Base-by-base conservation (phyloP, 2,329 filamentous ascomycete species). In the Sclerotinia minor region DNA sequence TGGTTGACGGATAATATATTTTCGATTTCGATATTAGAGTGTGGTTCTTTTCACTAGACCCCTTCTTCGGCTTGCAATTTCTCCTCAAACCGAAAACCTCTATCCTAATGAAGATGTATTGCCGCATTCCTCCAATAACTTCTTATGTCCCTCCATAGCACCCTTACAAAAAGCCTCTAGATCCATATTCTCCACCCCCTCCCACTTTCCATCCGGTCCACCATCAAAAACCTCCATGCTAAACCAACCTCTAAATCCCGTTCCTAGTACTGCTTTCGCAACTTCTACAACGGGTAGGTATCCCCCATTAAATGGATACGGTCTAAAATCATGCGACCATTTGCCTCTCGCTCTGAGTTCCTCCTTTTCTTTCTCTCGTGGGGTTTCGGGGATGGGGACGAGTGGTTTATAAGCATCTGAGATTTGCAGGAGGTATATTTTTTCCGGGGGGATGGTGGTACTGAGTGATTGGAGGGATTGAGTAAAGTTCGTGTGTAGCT, bases 371-470 rank as follows among this genome's bases (percentile, higher is more conserved):
- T 83, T 79, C 4, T 55, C 29, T 19, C 19, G 29, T 3, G 54
- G 41, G 45, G 85, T 81, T 0, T 24, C 15, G 24, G 76, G 73
- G 6, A 93, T 75, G 0, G 89, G 87, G 5, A 81, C 78, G 0
- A 81, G 79, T 49, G 87, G 83, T 72, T 83, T 86, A 75, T 92
- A 93, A 0, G 87, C 91, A 75, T 94, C 91, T 3, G 85, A 89
- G 65, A 94, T 88, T 76, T 94, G 91, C 3, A 94, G 76, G 0
- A 93, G 79, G 75, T 85, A 93, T 50, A 94, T 92, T 79, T 90
- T 92, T 2, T 90, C 86, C 0, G 83, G 78, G 0, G 89, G 88
- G 0, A 94, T 77, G 0, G 83, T 86, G 0, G 73, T 75, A 0
- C 81, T 79, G 1, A 94, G 81, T 55, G 87, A 83, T 1, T 81